Conservation (phyloP, 1,284 basidiomycete species). For the Apiotrichum veenhuisii region DNA sequence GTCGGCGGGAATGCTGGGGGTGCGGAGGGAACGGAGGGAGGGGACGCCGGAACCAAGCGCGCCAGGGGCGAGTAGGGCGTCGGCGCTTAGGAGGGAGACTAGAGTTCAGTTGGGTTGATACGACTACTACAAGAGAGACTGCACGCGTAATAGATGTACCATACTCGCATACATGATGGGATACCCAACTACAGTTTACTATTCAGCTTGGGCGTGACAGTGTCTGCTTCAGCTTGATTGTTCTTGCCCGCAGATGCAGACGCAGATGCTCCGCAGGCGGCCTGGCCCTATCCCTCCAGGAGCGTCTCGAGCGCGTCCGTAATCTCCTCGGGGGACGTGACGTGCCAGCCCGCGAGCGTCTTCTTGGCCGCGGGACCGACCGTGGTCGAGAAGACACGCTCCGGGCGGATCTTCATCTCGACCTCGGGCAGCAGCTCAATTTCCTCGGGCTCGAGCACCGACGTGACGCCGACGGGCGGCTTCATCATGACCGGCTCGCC, state of each 20-base stretch:
- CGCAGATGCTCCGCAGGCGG: no score
- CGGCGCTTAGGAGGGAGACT: no score
- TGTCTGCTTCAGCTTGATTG: background rate
- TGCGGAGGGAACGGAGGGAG: background rate
- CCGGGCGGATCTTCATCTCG: slow-evolving; percentile 61
- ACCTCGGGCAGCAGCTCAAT: slow-evolving; percentile 54
- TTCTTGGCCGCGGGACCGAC: slow-evolving; percentile 82
- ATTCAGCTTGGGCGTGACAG: background rate
- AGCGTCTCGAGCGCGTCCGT: slow-evolving; percentile 44
- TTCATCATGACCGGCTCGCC: slow-evolving; percentile 57
- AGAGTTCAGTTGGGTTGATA: background rate
- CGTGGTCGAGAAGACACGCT: slow-evolving; percentile 79
- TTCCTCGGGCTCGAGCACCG: slow-evolving; percentile 48
- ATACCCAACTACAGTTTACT: background rate
- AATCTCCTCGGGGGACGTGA: slow-evolving; percentile 57
- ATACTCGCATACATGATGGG: background rate
- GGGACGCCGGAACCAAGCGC: slow-evolving; percentile 3
- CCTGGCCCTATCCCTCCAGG: slow-evolving; percentile 5
- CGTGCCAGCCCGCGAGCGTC: slow-evolving; percentile 83
- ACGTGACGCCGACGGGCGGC: slow-evolving; percentile 68
- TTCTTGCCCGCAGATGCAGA: no score
- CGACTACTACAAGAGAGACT: no score
- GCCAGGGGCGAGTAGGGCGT: slow-evolving; percentile 9
- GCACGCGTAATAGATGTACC: background rate
- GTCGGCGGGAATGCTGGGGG: slow-evolving; percentile 6